Conservation (phyloP, 805 yeast species). For the Starmerella vaccinii region DNA sequence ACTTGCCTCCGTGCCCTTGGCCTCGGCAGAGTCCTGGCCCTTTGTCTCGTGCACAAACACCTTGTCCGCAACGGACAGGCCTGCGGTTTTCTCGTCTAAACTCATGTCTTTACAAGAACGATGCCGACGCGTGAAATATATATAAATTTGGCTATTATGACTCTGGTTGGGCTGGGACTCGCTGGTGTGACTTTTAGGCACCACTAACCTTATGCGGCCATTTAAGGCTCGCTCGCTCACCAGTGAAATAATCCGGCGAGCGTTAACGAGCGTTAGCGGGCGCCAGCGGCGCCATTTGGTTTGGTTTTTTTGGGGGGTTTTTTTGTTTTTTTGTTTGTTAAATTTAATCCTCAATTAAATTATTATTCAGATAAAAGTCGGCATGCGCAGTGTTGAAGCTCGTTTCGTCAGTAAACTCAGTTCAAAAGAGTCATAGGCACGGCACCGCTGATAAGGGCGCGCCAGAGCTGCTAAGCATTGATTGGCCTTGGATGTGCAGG, state of each 20-base stretch:
- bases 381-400: too few species aligned
- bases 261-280: too few species aligned
- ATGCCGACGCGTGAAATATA: not conserved
- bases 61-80: constrained; percentile 18
- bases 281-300: too few species aligned
- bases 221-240: not conserved
- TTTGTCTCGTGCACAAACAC: constrained; percentile 56
- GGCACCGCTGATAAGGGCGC: too few species aligned
- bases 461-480: too few species aligned
- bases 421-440: too few species aligned
- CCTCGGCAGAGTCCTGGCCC: constrained; percentile 39
- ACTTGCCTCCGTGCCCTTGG: constrained; percentile 48
- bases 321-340: too few species aligned
- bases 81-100: constrained; percentile 19
- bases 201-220: not conserved
- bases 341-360: too few species aligned
- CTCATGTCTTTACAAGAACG: constrained; percentile 10
- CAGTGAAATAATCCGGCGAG: not conserved
- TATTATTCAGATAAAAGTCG: too few species aligned
- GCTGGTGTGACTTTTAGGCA: not conserved
- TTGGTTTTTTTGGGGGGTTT: too few species aligned
- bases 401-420: too few species aligned
- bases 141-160: not conserved
- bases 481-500: too few species aligned
- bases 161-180: not conserved